phyloP scores from a whole-genome alignment of 225 moss, liverwort and hornwort genomes.

The Pseudisothecium myosuroides region DNA sequence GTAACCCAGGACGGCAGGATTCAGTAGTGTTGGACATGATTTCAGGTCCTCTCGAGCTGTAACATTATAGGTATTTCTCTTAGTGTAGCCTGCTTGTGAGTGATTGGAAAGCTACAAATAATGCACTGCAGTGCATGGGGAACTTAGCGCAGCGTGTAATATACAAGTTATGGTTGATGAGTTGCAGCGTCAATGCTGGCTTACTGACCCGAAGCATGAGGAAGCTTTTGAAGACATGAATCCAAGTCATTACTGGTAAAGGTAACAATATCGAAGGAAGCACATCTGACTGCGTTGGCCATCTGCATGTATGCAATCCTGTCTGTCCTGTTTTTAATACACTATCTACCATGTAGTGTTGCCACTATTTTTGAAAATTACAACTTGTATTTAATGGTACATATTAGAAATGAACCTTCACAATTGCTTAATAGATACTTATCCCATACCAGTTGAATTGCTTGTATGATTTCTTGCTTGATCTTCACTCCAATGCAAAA shows the following conservation, averaged over 20 bases:
- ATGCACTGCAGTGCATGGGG: neutral
- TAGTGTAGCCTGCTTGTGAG: neutral
- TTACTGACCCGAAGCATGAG: neutral
- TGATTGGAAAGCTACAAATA: neutral
- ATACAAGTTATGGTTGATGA: neutral
- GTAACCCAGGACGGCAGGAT: slow-evolving; percentile 27
- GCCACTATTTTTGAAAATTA: no score
- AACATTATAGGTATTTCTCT: neutral
- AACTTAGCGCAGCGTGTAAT: neutral
- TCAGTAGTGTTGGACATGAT: slow-evolving; percentile 47
- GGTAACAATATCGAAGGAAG: neutral
- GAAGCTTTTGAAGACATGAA: neutral
- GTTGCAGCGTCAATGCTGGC: neutral
- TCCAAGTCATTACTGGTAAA: neutral
- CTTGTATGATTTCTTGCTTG: no score
- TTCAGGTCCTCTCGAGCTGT: slow-evolving; percentile 66
- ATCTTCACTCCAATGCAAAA: no score
- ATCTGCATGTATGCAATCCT: neutral
- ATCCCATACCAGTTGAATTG: no score
- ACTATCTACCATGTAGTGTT: no score
- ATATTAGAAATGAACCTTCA: no score
- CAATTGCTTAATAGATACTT: no score
- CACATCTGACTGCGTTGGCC: neutral
- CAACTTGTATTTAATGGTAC: no score
- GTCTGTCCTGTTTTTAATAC: no score